Base-by-base conservation (phyloP, 169 alveolate species). In the Sarcocystis neurona region DNA sequence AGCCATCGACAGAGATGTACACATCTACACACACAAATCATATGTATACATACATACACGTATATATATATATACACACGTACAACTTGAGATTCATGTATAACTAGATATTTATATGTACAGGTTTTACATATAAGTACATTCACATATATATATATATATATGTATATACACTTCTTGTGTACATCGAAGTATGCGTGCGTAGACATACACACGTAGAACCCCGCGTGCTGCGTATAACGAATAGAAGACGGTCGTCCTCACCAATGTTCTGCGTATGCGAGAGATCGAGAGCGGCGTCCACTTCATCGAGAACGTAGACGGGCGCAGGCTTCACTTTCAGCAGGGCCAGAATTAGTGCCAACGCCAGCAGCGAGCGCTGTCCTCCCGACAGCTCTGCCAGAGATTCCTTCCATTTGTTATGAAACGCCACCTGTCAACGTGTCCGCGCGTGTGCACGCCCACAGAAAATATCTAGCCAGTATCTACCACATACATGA, bases 261-360 rank as follows among this genome's bases (percentile, higher is more conserved):
- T 34, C 84, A 79, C 97, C 99, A 53, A 98, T 98, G 93, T 98
- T 98, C 48, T 98, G 99, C 34, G 99, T 99, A 92, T 99, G 99
- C 82, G 98, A 96, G 63, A 98, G 95, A 93, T 99, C 99, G 78
- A 99, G 94, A 41, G 99, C 99, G 0, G 99, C 99, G 93, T 99
- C 99, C 41, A 99, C 97, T 93, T 99, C 99, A 95, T 99, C 99
- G 60, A 99, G 96, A 87, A 99, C 98, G 95, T 98, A 98, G 88
- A 99, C 95, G 23, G 99, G 99, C 20, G 99, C 99, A 18, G 95
- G 95, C 58, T 90, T 97, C 85, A 96, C 97, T 90, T 97, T 97
- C 84, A 98, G 95, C 93, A 98, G 95, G 32, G 99, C 99, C 58
- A 99, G 92, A 78, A 98, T 97, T 79, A 98, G 95, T n/a, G 99